Evolutionary conservation across 176 grass and related monocot species (phyloP), one percentile per base, ranked within the genome.

Genomic region (Avena sativa): DNA sequence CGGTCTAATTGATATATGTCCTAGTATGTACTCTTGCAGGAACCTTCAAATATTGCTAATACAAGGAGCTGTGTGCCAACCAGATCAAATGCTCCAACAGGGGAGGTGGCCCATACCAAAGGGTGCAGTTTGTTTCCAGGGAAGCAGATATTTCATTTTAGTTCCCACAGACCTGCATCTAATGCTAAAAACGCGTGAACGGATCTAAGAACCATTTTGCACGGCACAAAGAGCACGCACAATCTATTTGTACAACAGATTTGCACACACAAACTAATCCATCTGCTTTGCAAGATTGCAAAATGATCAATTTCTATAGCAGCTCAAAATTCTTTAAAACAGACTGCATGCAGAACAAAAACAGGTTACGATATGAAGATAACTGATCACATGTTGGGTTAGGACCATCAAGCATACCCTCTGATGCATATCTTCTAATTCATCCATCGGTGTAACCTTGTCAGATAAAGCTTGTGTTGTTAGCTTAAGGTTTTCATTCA

Each of bases 381-480:
- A 44, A 77, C 44, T 77, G 62, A 77, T 60, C 59, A 82, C 26
- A 67, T 19, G 20, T 30, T 25, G 6, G 52, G 72, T 63, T 49
- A 73, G 76, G 71, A 83, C 2, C 34, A 87, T 80, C 91, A 84
- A 87, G 79, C 90, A 79, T 95, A 98, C 96, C 61, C 96, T 89
- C 81, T 95, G 90, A 67, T 95, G 87, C 92, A 98, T 98, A 86
- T 98, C 93, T 95, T 94, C 93, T 71, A 98, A 71, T 83, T 98
- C 96, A 92, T 98, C 96, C 40, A 20, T 36, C 76, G 96, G 96
- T 81, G 88, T 98, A 87, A 89, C 83, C 76, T 98, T 98, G 67
- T 95, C 96, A 92, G 90, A 95, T 69, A 98, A 89, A 82, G 93
- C 67, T 94, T 98, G 96, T 66, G 90, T 81, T 21, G 93, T 94